These are phyloP conservation scores for Talaromyces sp. DNA, from an alignment of 2,329 filamentous ascomycete genomes.

Conservation along the genomic window DNA sequence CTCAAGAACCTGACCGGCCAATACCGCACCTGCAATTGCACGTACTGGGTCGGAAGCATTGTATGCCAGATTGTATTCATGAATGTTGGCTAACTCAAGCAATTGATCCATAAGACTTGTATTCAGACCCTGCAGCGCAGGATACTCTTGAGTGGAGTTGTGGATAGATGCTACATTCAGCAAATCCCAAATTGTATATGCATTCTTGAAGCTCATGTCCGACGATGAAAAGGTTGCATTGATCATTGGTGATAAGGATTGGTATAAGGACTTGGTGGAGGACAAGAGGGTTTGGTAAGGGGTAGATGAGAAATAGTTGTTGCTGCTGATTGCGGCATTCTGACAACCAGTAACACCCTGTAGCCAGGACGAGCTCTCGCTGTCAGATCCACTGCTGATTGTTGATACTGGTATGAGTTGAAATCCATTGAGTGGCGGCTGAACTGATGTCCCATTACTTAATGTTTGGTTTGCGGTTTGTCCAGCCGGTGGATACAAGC, in stretches of 20 bases:
- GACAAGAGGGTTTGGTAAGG: slow-evolving; percentile 52
- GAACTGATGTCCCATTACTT: slow-evolving; percentile 66
- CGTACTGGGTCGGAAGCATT: slow-evolving; percentile 56
- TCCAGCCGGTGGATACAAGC: slow-evolving; percentile 76
- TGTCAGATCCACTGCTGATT: slow-evolving; percentile 59
- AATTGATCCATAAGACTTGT: slow-evolving; percentile 61
- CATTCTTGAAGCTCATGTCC: slow-evolving; percentile 59
- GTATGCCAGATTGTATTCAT: slow-evolving; percentile 81
- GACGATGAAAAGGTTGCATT: slow-evolving; percentile 51
- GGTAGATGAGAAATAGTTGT: slow-evolving; percentile 55
- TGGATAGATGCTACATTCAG: slow-evolving; percentile 65
- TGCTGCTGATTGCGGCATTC: slow-evolving; percentile 57
- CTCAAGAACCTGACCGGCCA: slow-evolving; percentile 63
- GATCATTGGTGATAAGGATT: slow-evolving; percentile 52
- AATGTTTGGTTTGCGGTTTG: slow-evolving; percentile 57
- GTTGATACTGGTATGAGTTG: slow-evolving; percentile 76
- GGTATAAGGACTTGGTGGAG: slow-evolving; percentile 56
- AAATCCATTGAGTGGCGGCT: slow-evolving; percentile 72
- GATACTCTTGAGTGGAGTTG: slow-evolving; percentile 58
- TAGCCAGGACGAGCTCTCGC: slow-evolving; percentile 58
- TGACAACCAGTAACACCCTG: slow-evolving; percentile 58
- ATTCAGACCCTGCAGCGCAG: slow-evolving; percentile 60
- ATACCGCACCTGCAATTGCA: slow-evolving; percentile 57
- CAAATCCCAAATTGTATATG: slow-evolving; percentile 64
- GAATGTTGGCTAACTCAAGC: slow-evolving; percentile 69